Conservation (phyloP, 2,329 filamentous ascomycete species). For the Microdochium paspali region DNA sequence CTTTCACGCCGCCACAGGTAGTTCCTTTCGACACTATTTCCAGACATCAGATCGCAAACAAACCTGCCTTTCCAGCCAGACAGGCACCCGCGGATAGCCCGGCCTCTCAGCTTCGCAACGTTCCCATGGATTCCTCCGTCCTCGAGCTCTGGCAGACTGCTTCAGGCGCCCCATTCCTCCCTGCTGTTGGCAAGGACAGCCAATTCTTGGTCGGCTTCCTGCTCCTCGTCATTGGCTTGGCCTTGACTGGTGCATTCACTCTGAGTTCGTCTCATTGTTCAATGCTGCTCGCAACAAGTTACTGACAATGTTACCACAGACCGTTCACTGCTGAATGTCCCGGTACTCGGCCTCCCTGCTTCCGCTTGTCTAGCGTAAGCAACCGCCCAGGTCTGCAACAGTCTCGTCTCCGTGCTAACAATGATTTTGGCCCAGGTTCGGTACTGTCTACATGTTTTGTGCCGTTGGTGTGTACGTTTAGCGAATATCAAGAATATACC, state of each 20-base stretch:
- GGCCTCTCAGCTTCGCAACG: conserved; percentile 1
- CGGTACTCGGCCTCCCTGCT: conserved; percentile 73
- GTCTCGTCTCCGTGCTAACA: conserved; percentile 4
- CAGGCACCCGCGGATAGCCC: background rate
- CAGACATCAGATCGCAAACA: too few relatives aligned
- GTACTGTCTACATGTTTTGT: conserved; percentile 97
- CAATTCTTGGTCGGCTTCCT: conserved; percentile 77
- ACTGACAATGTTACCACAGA: conserved; percentile 42
- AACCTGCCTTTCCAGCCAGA: background rate
- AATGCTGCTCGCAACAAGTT: background rate
- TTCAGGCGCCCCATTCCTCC: conserved; percentile 75
- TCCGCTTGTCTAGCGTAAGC: conserved; percentile 84
- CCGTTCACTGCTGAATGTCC: conserved; percentile 68
- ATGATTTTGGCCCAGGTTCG: conserved; percentile 52
- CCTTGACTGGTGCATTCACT: conserved; percentile 71
- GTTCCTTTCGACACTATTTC: too few relatives aligned
- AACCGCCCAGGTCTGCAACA: background rate
- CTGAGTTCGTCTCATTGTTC: conserved; percentile 55
- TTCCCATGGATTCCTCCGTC: conserved; percentile 69
- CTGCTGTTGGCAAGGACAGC: conserved; percentile 67
- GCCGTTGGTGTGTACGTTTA: conserved; percentile 97
- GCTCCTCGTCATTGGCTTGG: conserved; percentile 62
- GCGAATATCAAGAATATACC: conserved; percentile 25
- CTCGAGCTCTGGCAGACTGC: conserved; percentile 91
- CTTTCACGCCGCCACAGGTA: too few relatives aligned